A percentile compares a stretch with the other conserved stretches of the same genome.
These are phyloP conservation scores for Colletotrichum aenigma DNA, from an alignment of 2,329 filamentous ascomycete species.

Conservation along the genomic window DNA sequence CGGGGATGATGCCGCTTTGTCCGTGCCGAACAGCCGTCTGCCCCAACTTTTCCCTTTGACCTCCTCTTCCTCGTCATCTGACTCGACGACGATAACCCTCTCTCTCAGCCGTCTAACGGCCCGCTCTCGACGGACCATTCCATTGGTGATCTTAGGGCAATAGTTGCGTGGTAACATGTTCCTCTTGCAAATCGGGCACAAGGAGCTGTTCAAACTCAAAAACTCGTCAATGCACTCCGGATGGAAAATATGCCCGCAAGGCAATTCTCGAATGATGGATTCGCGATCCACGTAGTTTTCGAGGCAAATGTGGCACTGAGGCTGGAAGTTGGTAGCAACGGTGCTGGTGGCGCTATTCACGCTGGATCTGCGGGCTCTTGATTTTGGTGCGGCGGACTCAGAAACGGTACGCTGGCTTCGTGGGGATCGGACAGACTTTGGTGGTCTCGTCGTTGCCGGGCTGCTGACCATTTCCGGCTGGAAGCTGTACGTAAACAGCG, in stretches of 20 bases:
- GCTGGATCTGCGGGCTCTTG: constrained; percentile 42
- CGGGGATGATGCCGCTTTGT: constrained; percentile 5
- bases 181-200: constrained; percentile 91
- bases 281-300: constrained; percentile 74
- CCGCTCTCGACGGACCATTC: constrained; percentile 83
- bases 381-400: constrained; percentile 5
- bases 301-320: constrained; percentile 88
- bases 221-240: constrained; percentile 90
- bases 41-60: constrained; percentile 39
- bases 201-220: constrained; percentile 75
- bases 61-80: constrained; percentile 32
- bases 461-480: constrained; percentile 46
- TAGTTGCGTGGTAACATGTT: constrained; percentile 74
- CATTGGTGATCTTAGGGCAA: constrained; percentile 77
- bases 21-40: constrained; percentile 35
- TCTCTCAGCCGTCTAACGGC: constrained; percentile 67
- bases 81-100: constrained; percentile 49
- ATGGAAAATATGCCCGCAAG: constrained; percentile 93
- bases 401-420: constrained; percentile 19
- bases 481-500: constrained; percentile 77
- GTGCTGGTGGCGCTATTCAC: constrained; percentile 37
- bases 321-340: constrained; percentile 68
- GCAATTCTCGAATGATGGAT: constrained; percentile 81
- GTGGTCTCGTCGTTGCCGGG: constrained; percentile 41
- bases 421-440: constrained; percentile 30